These are phyloP conservation scores for Beta vulgaris DNA, from an alignment of 148 eudicot species.

Conservation along the genomic window DNA sequence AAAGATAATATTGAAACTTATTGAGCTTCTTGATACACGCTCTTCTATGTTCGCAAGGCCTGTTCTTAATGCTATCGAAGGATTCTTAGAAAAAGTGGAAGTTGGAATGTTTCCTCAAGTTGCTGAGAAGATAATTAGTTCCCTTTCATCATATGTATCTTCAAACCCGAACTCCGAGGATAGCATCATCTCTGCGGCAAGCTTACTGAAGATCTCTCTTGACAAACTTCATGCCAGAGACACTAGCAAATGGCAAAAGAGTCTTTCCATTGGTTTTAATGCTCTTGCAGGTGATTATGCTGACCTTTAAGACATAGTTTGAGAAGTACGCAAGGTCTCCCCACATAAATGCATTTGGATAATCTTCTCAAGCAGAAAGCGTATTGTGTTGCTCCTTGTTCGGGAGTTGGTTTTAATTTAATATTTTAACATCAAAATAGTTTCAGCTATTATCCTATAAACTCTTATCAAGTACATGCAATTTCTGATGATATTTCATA, in stretches of 20 bases:
- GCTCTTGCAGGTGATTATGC: conserved; percentile 54
- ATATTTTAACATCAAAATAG: background rate
- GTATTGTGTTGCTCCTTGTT: background rate
- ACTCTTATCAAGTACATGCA: background rate
- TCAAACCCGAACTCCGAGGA: conserved; percentile 46
- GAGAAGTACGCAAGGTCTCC: background rate
- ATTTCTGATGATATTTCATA: background rate
- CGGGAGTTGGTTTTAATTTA: background rate
- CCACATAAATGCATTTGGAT: background rate
- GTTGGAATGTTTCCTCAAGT: conserved; percentile 33
- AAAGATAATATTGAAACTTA: conserved; percentile 40
- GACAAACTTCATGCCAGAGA: conserved; percentile 48
- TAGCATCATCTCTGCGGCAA: conserved; percentile 55
- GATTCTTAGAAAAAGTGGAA: conserved; percentile 43
- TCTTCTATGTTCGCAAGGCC: conserved; percentile 54
- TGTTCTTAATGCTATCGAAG: conserved; percentile 51
- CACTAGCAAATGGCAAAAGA: conserved; percentile 40
- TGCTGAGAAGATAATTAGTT: conserved; percentile 39
- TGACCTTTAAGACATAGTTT: background rate
- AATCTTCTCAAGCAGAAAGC: background rate
- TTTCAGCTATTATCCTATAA: background rate
- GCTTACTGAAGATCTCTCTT: conserved; percentile 45
- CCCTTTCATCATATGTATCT: conserved; percentile 49
- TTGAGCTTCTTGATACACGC: conserved; percentile 45
- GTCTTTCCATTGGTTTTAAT: conserved; percentile 39